phyloP scores from a whole-genome alignment of 73 alveolate species.

The Paramecium primaurelia region DNA sequence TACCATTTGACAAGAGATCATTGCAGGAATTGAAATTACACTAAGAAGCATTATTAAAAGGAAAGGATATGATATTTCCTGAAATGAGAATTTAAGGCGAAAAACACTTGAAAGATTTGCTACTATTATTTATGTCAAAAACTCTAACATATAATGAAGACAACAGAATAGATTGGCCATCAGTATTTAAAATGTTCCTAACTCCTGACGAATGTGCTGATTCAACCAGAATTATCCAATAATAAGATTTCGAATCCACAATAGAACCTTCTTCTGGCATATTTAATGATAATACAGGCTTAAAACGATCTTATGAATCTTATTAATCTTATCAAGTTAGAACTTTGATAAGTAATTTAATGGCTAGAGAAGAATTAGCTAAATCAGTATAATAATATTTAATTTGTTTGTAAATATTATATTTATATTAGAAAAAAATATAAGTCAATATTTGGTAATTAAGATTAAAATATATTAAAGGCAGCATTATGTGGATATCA shows the following conservation, averaged over 20 bases:
- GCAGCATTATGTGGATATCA: background rate
- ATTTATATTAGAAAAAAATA: background rate
- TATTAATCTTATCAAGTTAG: background rate
- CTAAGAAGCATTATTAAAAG: background rate
- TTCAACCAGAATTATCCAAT: background rate
- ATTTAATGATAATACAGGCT: background rate
- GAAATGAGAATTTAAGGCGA: background rate
- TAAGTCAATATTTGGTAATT: background rate
- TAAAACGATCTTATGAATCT: background rate
- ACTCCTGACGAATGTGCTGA: background rate
- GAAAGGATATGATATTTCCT: background rate
- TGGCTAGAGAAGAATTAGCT: background rate
- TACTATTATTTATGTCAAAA: background rate
- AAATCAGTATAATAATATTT: background rate
- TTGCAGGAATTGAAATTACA: background rate
- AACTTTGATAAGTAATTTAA: background rate
- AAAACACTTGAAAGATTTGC: background rate
- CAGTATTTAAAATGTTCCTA: background rate
- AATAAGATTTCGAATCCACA: background rate
- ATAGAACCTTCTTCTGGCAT: background rate
- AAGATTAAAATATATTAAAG: background rate
- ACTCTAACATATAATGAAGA: background rate
- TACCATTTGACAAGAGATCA: background rate
- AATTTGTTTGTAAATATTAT: background rate
- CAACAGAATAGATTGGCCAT: background rate